These are phyloP conservation scores for Sporothrix mexicana DNA, from an alignment of 2,329 filamentous ascomycete genomes.

Conservation along the genomic window DNA sequence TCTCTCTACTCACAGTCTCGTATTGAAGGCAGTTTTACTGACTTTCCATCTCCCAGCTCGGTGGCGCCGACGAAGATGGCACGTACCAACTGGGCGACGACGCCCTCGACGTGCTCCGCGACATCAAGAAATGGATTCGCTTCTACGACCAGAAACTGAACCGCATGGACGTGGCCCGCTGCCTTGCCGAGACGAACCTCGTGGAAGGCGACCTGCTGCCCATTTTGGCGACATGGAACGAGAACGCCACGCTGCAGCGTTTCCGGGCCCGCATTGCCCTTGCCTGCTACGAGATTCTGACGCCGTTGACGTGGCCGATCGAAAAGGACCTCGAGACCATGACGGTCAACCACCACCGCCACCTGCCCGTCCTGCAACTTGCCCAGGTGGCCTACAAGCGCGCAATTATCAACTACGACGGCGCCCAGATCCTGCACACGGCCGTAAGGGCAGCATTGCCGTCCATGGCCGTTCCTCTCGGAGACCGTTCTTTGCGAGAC, in stretches of 20 bases:
- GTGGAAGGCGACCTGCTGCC: slow-evolving; percentile 87
- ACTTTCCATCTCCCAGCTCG: slow-evolving; percentile 65
- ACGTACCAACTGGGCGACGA: slow-evolving; percentile 91
- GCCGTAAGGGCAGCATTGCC: slow-evolving; percentile 82
- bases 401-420: slow-evolving; percentile 82
- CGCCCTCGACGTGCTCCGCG: slow-evolving; percentile 86
- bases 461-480: slow-evolving; percentile 78
- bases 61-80: slow-evolving; percentile 80
- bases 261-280: slow-evolving; percentile 80
- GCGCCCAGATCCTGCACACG: slow-evolving; percentile 76
- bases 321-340: slow-evolving; percentile 79
- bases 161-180: slow-evolving; percentile 92
- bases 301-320: slow-evolving; percentile 92
- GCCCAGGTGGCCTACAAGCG: slow-evolving; percentile 91
- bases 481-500: slow-evolving; percentile 78
- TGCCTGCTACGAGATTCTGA: slow-evolving; percentile 86
- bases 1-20: background rate
- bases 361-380: slow-evolving; percentile 86
- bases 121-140: slow-evolving; percentile 93
- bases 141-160: slow-evolving; percentile 93
- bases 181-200: slow-evolving; percentile 89
- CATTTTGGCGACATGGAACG: slow-evolving; percentile 83
- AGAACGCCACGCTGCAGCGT: slow-evolving; percentile 72
- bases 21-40: background rate
- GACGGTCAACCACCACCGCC: slow-evolving; percentile 90